Percentiles rank a stretch among this genome's conserved stretches.
Conservation (phyloP, 2,329 filamentous ascomycete species). For the Beauveria australis region DNA sequence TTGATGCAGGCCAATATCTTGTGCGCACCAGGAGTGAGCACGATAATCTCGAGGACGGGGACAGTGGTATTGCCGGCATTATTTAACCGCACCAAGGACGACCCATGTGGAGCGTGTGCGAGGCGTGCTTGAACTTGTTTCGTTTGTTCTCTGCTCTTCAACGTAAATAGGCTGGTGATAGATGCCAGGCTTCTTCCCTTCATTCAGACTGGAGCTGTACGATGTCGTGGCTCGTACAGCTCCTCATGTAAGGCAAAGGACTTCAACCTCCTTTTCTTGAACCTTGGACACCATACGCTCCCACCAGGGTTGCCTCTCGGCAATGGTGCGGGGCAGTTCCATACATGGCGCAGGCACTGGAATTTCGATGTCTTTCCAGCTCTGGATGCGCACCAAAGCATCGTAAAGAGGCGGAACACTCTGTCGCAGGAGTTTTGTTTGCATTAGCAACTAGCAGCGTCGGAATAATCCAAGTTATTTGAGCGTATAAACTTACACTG, state of each 20-base stretch:
- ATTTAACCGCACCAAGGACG: not conserved
- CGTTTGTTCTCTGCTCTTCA: not conserved
- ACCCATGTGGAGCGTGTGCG: no score
- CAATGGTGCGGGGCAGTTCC: slow-evolving; percentile 18
- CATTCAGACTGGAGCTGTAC: not conserved
- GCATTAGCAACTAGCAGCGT: slow-evolving; percentile 12
- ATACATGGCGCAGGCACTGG: slow-evolving; percentile 12
- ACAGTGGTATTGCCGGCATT: slow-evolving; percentile 29
- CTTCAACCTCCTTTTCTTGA: slow-evolving; percentile 24
- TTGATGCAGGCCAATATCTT: slow-evolving; percentile 28
- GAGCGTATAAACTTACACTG: slow-evolving; percentile 25
- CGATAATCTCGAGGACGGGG: slow-evolving; percentile 26
- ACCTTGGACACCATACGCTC: slow-evolving; percentile 29
- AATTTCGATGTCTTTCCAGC: slow-evolving; percentile 26
- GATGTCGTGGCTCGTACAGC: not conserved
- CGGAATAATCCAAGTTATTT: not conserved
- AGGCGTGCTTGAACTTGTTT: not conserved
- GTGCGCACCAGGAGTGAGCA: slow-evolving; percentile 23
- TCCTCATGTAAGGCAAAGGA: slow-evolving; percentile 30
- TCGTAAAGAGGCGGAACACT: slow-evolving; percentile 32
- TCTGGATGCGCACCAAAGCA: slow-evolving; percentile 26
- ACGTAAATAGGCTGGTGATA: not conserved
- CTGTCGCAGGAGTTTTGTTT: slow-evolving; percentile 16
- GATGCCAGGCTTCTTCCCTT: not conserved
- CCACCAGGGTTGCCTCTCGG: slow-evolving; percentile 30